phyloP scores from a whole-genome alignment of 192 early-diverging fungal species.

The Gryganskiella cystojenkinii region DNA sequence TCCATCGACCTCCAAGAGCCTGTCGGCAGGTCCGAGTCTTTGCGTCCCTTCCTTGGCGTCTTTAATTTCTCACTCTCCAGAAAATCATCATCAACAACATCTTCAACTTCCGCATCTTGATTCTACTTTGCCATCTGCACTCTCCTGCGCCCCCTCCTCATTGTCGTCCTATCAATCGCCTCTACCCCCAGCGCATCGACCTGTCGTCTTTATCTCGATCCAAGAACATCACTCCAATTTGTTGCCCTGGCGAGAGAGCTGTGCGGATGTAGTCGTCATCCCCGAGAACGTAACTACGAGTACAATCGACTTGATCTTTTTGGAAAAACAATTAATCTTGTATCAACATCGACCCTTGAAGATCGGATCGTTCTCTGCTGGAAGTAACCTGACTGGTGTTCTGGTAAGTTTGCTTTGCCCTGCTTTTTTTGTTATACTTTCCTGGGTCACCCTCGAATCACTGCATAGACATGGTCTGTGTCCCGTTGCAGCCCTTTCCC shows the following conservation, averaged over 20 bases:
- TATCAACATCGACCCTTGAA: slow-evolving; percentile 30
- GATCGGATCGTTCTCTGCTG: slow-evolving; percentile 55
- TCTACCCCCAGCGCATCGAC: slow-evolving; percentile 12
- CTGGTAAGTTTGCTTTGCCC: too few relatives aligned
- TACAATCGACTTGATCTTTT: slow-evolving; percentile 23
- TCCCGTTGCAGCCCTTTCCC: too few relatives aligned
- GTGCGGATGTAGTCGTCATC: slow-evolving; percentile 52
- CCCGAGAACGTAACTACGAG: slow-evolving; percentile 16
- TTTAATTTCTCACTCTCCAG: too few relatives aligned
- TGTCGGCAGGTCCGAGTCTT: too few relatives aligned
- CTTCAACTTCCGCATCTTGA: too few relatives aligned
- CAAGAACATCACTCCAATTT: slow-evolving; percentile 62
- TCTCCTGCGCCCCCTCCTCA: neutral
- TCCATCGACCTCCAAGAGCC: too few relatives aligned
- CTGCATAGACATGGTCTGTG: too few relatives aligned
- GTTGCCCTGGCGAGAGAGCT: slow-evolving; percentile 54
- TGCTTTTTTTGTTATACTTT: too few relatives aligned
- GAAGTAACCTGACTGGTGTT: slow-evolving; percentile 57
- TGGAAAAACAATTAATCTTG: slow-evolving; percentile 36
- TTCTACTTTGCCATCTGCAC: too few relatives aligned
- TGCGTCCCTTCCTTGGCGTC: too few relatives aligned
- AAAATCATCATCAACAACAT: too few relatives aligned
- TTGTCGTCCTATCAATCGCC: neutral
- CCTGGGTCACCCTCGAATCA: too few relatives aligned
- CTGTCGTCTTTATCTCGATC: slow-evolving; percentile 56